phyloP scores from a whole-genome alignment of 2,329 filamentous ascomycete genomes.

The Cadophora luteo-olivacea region DNA sequence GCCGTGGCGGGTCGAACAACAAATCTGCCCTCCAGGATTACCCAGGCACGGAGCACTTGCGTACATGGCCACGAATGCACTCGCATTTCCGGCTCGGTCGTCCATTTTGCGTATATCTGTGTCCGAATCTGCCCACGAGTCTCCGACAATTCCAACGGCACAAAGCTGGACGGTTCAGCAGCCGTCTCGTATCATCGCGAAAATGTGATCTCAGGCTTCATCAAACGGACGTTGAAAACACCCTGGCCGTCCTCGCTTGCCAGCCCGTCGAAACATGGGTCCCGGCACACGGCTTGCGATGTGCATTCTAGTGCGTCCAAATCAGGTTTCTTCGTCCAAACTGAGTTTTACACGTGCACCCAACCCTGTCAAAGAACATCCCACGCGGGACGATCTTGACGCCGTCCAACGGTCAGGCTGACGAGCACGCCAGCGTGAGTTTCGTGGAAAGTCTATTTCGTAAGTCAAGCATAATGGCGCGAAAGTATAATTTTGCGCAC shows the following conservation, averaged over 20 bases:
- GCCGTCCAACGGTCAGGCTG: slow-evolving; percentile 6
- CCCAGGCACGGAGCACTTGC: not conserved
- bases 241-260: not conserved
- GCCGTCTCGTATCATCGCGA: not conserved
- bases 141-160: not conserved
- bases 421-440: not conserved
- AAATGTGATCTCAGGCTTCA: not conserved
- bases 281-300: not conserved
- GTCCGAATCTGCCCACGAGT: not conserved
- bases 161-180: not conserved
- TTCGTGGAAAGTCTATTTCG: not conserved
- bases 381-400: slow-evolving; percentile 10
- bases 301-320: not conserved
- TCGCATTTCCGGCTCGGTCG: not conserved
- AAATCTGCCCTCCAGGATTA: not conserved
- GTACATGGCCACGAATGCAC: not conserved
- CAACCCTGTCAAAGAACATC: not conserved
- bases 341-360: not conserved
- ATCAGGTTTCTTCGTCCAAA: slow-evolving; percentile 11
- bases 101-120: not conserved
- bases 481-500: not conserved
- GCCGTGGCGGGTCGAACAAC: not conserved
- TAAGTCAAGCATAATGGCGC: not conserved
- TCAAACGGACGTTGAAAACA: not conserved
- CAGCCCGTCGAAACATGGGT: not conserved